Percentiles rank a stretch among this genome's conserved stretches.
Evolutionary conservation across 495 filamentous ascomycete genomes (phyloP).

Genomic region (Corynascus novoguineensis): DNA sequence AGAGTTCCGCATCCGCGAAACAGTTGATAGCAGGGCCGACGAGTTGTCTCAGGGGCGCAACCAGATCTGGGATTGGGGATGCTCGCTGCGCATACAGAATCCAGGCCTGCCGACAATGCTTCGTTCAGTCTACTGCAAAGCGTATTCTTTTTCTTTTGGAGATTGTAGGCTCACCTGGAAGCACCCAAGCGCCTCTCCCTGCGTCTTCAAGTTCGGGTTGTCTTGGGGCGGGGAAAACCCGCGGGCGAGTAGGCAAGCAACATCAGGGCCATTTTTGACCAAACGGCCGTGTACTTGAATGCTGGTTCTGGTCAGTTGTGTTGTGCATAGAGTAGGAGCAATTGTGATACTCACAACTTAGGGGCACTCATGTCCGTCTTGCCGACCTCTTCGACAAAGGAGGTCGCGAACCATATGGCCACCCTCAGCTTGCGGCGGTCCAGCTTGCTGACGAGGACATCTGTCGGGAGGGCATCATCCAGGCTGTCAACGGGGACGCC

Average conservation of each 20-base stretch:
- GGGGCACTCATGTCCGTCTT: constrained; percentile 55
- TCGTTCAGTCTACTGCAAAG: constrained; percentile 3
- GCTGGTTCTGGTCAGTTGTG: constrained; percentile 15
- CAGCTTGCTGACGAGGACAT: constrained; percentile 51
- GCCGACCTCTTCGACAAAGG: constrained; percentile 69
- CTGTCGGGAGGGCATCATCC: constrained; percentile 45
- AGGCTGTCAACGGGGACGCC: constrained; percentile 43
- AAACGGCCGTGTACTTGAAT: constrained; percentile 47
- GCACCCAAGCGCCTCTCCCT: constrained; percentile 52
- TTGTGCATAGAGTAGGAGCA: not conserved
- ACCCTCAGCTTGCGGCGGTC: constrained; percentile 50
- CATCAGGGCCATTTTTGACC: constrained; percentile 47
- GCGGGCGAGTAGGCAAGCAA: constrained; percentile 42
- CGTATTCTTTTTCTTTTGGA: not conserved
- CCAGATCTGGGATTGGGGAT: constrained; percentile 47
- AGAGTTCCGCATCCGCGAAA: constrained; percentile 49
- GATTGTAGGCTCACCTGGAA: constrained; percentile 46
- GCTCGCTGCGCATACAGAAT: constrained; percentile 60
- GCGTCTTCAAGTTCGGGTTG: constrained; percentile 24
- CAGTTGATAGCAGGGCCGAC: constrained; percentile 52
- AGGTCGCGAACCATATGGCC: constrained; percentile 66
- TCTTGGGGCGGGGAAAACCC: constrained; percentile 34
- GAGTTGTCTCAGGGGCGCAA: constrained; percentile 52
- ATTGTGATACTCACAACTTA: constrained; percentile 44
- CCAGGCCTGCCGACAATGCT: constrained; percentile 59